Base-by-base conservation (phyloP, 2,329 filamentous ascomycete genomes). In the Didymosphaeria variabile region DNA sequence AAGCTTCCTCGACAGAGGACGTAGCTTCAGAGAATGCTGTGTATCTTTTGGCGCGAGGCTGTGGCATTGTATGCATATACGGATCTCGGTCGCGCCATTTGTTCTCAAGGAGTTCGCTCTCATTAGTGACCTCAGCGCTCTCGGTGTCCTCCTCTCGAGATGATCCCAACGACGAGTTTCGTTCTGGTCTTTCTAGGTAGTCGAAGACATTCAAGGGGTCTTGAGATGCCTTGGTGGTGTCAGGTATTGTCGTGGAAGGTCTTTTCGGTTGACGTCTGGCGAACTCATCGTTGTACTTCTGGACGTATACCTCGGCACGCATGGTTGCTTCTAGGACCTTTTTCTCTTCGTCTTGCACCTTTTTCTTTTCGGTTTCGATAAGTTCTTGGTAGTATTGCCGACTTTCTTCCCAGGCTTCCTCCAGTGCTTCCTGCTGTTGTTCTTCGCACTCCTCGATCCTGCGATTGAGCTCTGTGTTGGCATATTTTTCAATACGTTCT, bases 211-310 rank as follows among this genome's bases (percentile, higher is more conserved):
- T 49, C 19, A 34, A 42, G 44, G 9, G 29, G 7, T 49, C 34
- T 23, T 38, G 5, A 17, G 54, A 49, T 23, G 54, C 23, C 32
- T 46, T 38, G 15, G 42, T 49, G 19, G 26, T 38, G 23, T 26
- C 19, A 10, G 44, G 13, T n/a, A 23, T 56, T 19, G 54, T 29
- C 6, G 6, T 32, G 23, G 26, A 17, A 8, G 26, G 29, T 5
- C 34, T n/a, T 13, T 38, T 42, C 19, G 15, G 29, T 13, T n/a
- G 10, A 8, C 26, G 29, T 17, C 34, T 19, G 9, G 44, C 21
- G 23, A 56, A 32, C 29, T 42, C 19, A 12, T 26, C 54, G n/a
- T 56, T 56, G 42, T 56, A 56, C 17, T 46, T 42, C 29, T 36
- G 40, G 9, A 49, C 40, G 9, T 47, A 49, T 5, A 32, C 38